phyloP scores from a whole-genome alignment of 805 yeast species.

The Candida ulmi region DNA sequence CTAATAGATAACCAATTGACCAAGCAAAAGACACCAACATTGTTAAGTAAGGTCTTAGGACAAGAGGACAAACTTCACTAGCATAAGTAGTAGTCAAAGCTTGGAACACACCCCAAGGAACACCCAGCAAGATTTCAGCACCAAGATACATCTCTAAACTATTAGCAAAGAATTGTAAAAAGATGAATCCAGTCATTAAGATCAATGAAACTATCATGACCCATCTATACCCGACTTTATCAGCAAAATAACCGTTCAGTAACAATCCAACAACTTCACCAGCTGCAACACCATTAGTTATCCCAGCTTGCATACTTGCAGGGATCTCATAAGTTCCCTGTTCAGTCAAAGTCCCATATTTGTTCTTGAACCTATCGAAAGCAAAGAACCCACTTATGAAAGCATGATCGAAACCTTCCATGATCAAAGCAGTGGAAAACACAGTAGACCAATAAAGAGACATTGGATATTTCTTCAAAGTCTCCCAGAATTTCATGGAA shows the following conservation, averaged over 20 bases:
- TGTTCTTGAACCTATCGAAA: neutral
- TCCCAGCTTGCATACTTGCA: neutral
- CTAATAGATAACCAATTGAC: constrained; percentile 49
- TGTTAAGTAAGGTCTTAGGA: constrained; percentile 43
- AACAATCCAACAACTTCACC: constrained; percentile 44
- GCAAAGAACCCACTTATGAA: neutral
- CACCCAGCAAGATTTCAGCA: constrained; percentile 30
- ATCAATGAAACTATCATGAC: constrained; percentile 29
- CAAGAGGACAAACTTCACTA: constrained; percentile 51
- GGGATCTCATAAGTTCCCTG: neutral
- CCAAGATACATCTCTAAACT: constrained; percentile 22
- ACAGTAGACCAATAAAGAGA: neutral
- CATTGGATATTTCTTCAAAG: neutral
- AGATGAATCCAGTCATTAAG: constrained; percentile 33
- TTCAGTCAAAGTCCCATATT: neutral
- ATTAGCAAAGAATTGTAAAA: constrained; percentile 42
- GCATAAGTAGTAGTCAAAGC: constrained; percentile 49
- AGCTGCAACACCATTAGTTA: constrained; percentile 8
- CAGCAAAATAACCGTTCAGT: constrained; percentile 38
- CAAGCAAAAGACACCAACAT: constrained; percentile 47
- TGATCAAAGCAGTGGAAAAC: neutral
- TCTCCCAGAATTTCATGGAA: neutral
- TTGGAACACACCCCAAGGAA: constrained; percentile 54
- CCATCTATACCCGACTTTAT: constrained; percentile 39
- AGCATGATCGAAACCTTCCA: neutral